Percentiles rank a stretch among this genome's conserved stretches.
Conservation (phyloP, 306 rosid species). For the Inga oerstediana region DNA sequence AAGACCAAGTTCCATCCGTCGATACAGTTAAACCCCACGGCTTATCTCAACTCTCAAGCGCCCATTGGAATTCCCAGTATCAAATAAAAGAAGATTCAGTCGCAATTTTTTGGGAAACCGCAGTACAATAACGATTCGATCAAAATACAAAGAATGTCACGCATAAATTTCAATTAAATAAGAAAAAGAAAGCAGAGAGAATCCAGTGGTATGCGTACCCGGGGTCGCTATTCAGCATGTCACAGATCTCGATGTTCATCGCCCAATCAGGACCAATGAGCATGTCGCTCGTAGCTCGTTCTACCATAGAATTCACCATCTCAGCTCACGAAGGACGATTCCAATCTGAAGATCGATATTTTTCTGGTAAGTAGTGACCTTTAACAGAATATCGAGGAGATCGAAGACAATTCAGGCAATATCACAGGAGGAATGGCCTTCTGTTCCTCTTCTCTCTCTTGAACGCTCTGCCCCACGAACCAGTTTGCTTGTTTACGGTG, state of each 20-base stretch:
- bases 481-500: constrained; percentile 35
- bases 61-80: background rate
- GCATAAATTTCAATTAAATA: constrained; percentile 1
- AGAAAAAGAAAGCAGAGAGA: constrained; percentile 10
- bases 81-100: background rate
- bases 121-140: background rate
- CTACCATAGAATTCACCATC: constrained; percentile 96
- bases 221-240: constrained; percentile 91
- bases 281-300: constrained; percentile 97
- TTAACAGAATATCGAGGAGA: constrained; percentile 30
- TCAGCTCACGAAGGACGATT: constrained; percentile 34
- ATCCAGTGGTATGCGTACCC: constrained; percentile 59
- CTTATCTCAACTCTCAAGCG: constrained; percentile 16
- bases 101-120: background rate
- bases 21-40: constrained; percentile 1
- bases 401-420: constrained; percentile 42
- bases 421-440: constrained; percentile 27
- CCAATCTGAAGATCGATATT: constrained; percentile 36
- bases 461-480: constrained; percentile 19
- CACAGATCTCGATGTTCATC: constrained; percentile 97
- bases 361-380: constrained; percentile 34
- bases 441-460: constrained; percentile 26
- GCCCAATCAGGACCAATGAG: constrained; percentile 99
- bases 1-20: background rate
- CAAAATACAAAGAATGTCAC: constrained; percentile 1